Conservation (phyloP, 352 stramenopile genomes). For the Phytophthora agathidicida region DNA sequence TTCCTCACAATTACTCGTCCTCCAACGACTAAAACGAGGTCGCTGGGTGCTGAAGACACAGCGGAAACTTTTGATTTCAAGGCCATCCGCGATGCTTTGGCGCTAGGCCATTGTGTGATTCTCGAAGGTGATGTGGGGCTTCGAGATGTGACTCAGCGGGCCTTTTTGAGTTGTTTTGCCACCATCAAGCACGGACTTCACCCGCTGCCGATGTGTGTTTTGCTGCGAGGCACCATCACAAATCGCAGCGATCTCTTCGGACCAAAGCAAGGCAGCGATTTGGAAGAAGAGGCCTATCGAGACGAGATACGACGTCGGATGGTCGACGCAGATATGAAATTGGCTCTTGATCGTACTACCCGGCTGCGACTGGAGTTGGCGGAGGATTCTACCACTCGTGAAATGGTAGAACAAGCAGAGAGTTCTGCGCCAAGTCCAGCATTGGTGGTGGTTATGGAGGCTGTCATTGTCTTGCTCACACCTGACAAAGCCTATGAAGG, state of each 20-base stretch:
- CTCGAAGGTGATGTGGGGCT: constrained; percentile 82
- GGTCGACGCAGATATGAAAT: constrained; percentile 55
- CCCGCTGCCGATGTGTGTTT: constrained; percentile 64
- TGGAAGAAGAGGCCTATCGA: constrained; percentile 17
- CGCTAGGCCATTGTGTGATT: constrained; percentile 65
- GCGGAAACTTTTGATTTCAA: constrained; percentile 36
- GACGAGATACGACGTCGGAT: constrained; percentile 29
- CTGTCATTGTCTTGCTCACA: constrained; percentile 79
- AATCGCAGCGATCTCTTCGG: constrained; percentile 51
- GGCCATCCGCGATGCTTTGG: constrained; percentile 43
- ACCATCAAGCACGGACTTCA: constrained; percentile 71
- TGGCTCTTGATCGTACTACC: constrained; percentile 47
- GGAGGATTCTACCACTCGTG: constrained; percentile 11
- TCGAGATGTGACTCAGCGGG: constrained; percentile 56
- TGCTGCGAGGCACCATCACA: constrained; percentile 54
- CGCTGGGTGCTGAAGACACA: constrained; percentile 2
- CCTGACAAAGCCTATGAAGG: constrained; percentile 67
- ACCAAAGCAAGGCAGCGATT: constrained; percentile 15
- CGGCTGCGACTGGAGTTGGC: constrained; percentile 24
- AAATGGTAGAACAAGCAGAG: constrained; percentile 24
- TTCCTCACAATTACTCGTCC: constrained; percentile 74
- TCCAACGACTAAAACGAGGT: constrained; percentile 11
- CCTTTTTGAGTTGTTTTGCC: constrained; percentile 65
- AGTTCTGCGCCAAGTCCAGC: constrained; percentile 13
- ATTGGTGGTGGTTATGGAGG: constrained; percentile 80